Conservation (phyloP, 805 yeast species). For the Vanderwaltozyma yarrowii region DNA sequence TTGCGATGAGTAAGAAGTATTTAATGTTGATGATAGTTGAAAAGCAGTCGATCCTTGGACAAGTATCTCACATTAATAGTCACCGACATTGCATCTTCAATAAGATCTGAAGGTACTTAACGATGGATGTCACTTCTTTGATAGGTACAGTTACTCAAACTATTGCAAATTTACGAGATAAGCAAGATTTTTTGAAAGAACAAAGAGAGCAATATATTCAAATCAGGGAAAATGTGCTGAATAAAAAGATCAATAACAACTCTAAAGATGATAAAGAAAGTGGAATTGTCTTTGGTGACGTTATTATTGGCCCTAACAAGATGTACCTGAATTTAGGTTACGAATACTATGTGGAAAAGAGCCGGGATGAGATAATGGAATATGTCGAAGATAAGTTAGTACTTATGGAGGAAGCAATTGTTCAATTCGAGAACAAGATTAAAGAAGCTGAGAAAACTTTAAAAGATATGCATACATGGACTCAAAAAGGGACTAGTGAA, state of each 20-base stretch:
- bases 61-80: too few relatives aligned
- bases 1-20: too few relatives aligned
- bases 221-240: conserved; percentile 9
- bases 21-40: too few relatives aligned
- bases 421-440: conserved; percentile 32
- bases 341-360: conserved; percentile 26
- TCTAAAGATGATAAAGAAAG: conserved; percentile 2
- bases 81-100: too few relatives aligned
- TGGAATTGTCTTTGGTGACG: conserved; percentile 25
- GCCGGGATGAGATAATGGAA: conserved; percentile 13
- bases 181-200: conserved; percentile 19
- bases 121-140: conserved; percentile 10
- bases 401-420: conserved; percentile 31
- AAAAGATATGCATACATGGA: conserved; percentile 12
- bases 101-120: too few relatives aligned
- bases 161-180: conserved; percentile 13
- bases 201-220: conserved; percentile 19
- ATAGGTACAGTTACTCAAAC: conserved; percentile 15
- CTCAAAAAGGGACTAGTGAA: too few relatives aligned
- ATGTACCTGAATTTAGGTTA: conserved; percentile 24
- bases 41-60: too few relatives aligned
- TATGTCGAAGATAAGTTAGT: conserved; percentile 18
- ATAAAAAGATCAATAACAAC: neutral
- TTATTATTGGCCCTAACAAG: conserved; percentile 18
- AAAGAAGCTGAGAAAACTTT: conserved; percentile 32